These are phyloP conservation scores for Delonix regia DNA, from an alignment of 306 rosid species.

Conservation along the genomic window DNA sequence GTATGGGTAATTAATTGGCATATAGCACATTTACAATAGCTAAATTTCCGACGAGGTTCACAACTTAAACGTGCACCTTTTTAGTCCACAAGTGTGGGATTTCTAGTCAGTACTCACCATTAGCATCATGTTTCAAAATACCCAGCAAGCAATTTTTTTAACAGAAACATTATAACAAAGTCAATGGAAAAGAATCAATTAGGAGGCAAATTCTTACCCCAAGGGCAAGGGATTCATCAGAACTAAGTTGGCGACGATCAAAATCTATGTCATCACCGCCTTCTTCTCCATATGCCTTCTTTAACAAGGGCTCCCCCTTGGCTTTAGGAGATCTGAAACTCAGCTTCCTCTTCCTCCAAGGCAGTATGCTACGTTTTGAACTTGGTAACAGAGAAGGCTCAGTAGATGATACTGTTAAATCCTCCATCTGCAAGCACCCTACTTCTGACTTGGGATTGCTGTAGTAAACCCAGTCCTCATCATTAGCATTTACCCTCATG, in stretches of 20 bases:
- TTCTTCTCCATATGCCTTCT: slow-evolving; percentile 97
- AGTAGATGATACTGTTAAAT: slow-evolving; percentile 55
- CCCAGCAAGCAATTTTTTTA: slow-evolving; percentile 13
- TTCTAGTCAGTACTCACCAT: slow-evolving; percentile 6
- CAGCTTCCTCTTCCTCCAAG: slow-evolving; percentile 99
- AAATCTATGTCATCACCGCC: slow-evolving; percentile 99
- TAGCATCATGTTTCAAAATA: slow-evolving; percentile 19
- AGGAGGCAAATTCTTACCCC: slow-evolving; percentile 59
- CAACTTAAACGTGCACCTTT: not conserved
- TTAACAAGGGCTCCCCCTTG: slow-evolving; percentile 92
- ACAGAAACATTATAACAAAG: slow-evolving; percentile 26
- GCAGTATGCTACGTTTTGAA: slow-evolving; percentile 83
- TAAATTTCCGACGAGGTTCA: not conserved
- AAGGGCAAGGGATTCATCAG: slow-evolving; percentile 75
- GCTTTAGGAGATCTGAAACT: slow-evolving; percentile 97
- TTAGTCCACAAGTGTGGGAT: not conserved
- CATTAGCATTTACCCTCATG: slow-evolving; percentile 57
- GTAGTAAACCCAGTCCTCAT: slow-evolving; percentile 90
- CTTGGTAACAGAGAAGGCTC: slow-evolving; percentile 63
- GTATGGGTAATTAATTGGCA: not conserved
- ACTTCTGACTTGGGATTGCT: slow-evolving; percentile 81
- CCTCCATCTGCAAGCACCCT: slow-evolving; percentile 62
- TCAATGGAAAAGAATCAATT: slow-evolving; percentile 26
- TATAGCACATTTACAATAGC: not conserved
- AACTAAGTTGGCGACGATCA: slow-evolving; percentile 96